Conservation (phyloP, 306 rosid species). For the Dalbergia cochinchinensis region DNA sequence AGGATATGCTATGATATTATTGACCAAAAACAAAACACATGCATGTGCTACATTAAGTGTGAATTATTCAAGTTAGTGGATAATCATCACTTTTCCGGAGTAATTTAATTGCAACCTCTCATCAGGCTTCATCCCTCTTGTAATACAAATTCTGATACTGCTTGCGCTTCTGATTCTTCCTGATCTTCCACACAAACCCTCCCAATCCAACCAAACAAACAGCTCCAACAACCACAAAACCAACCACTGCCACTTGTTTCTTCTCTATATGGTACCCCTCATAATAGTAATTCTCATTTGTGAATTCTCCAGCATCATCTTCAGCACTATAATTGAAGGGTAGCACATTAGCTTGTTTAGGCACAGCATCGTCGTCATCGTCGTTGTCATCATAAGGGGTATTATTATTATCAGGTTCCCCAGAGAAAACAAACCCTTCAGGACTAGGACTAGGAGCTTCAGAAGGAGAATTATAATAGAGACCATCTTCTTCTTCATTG, state of each 20-base stretch:
- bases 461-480: neutral
- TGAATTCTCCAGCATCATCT: neutral
- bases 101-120: neutral
- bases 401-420: neutral
- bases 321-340: slow-evolving; percentile 41
- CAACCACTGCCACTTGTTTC: neutral
- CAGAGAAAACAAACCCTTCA: neutral
- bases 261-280: neutral
- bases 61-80: neutral
- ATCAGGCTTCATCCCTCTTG: neutral
- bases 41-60: neutral
- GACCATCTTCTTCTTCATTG: neutral
- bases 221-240: slow-evolving; percentile 18
- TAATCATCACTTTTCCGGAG: neutral
- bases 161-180: neutral
- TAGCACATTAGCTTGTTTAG: neutral
- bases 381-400: neutral
- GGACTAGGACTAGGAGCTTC: neutral
- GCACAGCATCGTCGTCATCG: neutral
- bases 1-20: neutral
- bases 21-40: no score
- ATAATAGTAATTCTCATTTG: neutral
- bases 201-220: slow-evolving; percentile 51
- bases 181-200: slow-evolving; percentile 42
- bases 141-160: neutral